phyloP scores from a whole-genome alignment of 805 yeast species.

The Cyberlindnera maritima region DNA sequence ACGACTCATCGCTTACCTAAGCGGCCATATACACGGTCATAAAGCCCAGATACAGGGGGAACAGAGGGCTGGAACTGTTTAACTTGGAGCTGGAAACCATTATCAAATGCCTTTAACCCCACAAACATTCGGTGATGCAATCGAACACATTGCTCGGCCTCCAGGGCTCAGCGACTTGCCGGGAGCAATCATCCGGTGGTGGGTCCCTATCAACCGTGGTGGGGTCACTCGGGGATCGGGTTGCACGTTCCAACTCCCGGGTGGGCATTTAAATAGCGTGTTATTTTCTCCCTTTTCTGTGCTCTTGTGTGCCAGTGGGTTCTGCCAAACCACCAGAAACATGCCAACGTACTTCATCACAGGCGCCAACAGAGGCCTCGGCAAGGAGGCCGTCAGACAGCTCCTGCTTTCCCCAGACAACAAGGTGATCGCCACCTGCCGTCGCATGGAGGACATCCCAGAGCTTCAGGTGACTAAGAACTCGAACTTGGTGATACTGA shows the following conservation, averaged over 20 bases:
- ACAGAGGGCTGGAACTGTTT: too few species aligned
- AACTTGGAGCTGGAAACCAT: too few species aligned
- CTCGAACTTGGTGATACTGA: constrained; percentile 21
- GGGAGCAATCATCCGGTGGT: background rate
- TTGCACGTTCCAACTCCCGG: too few species aligned
- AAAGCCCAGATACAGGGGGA: too few species aligned
- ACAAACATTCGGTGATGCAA: background rate
- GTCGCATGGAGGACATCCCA: constrained; percentile 11
- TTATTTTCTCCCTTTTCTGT: too few species aligned
- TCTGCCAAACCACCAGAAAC: too few species aligned
- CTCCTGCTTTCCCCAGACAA: constrained; percentile 14
- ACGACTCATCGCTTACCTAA: constrained; percentile 21
- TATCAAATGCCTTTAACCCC: too few species aligned
- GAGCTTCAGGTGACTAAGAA: constrained; percentile 24
- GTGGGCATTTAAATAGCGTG: too few species aligned
- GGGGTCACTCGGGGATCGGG: too few species aligned
- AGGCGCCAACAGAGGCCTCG: constrained; percentile 27
- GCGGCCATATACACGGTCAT: too few species aligned
- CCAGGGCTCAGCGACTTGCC: background rate
- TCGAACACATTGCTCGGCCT: background rate
- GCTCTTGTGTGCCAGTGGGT: too few species aligned
- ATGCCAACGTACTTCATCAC: constrained; percentile 27
- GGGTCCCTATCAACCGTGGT: background rate
- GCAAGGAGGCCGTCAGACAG: constrained; percentile 24
- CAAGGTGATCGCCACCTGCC: constrained; percentile 27